These are phyloP conservation scores for Didymella arachidicola DNA, from an alignment of 2,329 filamentous ascomycete species.

Conservation along the genomic window DNA sequence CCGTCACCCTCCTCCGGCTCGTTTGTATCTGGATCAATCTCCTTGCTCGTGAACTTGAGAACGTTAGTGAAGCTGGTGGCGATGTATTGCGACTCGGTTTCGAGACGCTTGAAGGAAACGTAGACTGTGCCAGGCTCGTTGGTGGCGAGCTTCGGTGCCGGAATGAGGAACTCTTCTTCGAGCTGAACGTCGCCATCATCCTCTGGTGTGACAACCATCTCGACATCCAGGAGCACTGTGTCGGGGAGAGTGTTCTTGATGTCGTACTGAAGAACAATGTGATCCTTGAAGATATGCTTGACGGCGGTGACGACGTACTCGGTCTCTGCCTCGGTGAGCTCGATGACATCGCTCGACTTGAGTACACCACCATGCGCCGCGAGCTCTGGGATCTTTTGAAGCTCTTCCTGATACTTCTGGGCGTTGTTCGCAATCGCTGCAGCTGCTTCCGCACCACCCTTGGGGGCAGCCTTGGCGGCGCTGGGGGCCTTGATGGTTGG, in stretches of 20 bases:
- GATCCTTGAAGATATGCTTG: constrained; percentile 98
- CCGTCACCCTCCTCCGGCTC: constrained; percentile 85
- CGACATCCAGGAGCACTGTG: constrained; percentile 60
- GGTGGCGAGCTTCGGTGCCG: constrained; percentile 79
- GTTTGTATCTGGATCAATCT: constrained; percentile 92
- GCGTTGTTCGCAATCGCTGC: constrained; percentile 80
- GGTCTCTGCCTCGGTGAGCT: constrained; percentile 95
- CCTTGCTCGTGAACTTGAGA: constrained; percentile 96
- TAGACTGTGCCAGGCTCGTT: constrained; percentile 94
- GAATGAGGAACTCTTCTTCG: constrained; percentile 91
- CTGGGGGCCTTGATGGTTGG: constrained; percentile 94
- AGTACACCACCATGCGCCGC: constrained; percentile 87
- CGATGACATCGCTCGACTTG: constrained; percentile 85
- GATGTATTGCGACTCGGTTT: constrained; percentile 78
- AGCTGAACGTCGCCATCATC: constrained; percentile 76
- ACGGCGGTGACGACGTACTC: constrained; percentile 94
- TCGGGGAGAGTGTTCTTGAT: constrained; percentile 96
- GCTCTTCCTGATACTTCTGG: constrained; percentile 87
- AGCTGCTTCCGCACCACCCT: constrained; percentile 74
- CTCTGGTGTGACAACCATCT: constrained; percentile 82
- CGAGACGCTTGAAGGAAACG: constrained; percentile 87
- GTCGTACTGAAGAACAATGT: constrained; percentile 94
- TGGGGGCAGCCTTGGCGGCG: constrained; percentile 74
- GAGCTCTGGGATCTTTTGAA: constrained; percentile 89
- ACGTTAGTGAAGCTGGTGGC: constrained; percentile 86